These are phyloP conservation scores for Boechera retrofracta DNA, from an alignment of 345 rosid genomes.

Conservation along the genomic window DNA sequence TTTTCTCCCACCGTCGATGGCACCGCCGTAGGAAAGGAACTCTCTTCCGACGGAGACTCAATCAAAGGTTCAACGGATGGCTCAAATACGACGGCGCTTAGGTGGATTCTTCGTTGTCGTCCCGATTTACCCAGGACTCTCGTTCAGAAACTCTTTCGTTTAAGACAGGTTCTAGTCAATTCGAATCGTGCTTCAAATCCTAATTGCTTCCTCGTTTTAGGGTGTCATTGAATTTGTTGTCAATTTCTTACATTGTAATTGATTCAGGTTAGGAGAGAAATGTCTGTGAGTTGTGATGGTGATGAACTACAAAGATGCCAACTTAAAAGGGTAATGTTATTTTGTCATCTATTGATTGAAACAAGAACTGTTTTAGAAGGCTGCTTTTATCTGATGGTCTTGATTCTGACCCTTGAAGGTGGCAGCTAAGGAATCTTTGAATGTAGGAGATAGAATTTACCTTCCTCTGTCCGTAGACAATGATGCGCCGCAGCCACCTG, in stretches of 20 bases:
- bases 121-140: slow-evolving; percentile 85
- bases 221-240: neutral
- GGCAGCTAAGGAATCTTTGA: slow-evolving; percentile 76
- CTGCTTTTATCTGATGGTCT: slow-evolving; percentile 40
- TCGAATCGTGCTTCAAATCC: neutral
- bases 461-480: slow-evolving; percentile 64
- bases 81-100: slow-evolving; percentile 66
- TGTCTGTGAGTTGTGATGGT: slow-evolving; percentile 33
- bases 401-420: slow-evolving; percentile 57
- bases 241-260: slow-evolving; percentile 17
- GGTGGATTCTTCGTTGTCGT: slow-evolving; percentile 85
- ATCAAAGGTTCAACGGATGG: slow-evolving; percentile 27
- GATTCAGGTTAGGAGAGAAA: slow-evolving; percentile 74
- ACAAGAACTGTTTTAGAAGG: slow-evolving; percentile 1
- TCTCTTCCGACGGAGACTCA: slow-evolving; percentile 31
- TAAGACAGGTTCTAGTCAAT: slow-evolving; percentile 68
- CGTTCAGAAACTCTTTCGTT: slow-evolving; percentile 84
- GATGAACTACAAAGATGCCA: slow-evolving; percentile 48
- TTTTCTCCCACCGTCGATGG: slow-evolving; percentile 55
- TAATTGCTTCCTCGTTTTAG: neutral
- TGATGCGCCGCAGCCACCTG: slow-evolving; percentile 40
- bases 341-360: neutral
- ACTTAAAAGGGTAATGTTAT: slow-evolving; percentile 64
- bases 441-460: slow-evolving; percentile 71
- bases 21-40: slow-evolving; percentile 55